Conservation (phyloP, 495 filamentous ascomycete species). For the Xylaria intraflava region DNA sequence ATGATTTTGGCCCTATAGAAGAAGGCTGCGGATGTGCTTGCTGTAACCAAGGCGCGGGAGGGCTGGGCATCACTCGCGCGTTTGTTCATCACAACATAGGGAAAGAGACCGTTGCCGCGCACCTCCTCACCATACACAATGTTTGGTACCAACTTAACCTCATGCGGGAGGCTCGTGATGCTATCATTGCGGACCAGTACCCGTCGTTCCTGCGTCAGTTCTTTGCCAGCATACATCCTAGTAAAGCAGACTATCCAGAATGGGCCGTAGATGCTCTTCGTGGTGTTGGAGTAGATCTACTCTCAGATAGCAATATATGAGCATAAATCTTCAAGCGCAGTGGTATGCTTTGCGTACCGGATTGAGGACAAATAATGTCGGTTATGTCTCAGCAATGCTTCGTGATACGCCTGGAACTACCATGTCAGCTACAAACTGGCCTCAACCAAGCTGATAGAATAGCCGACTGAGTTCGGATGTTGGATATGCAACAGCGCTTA, state of each 20-base stretch:
- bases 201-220: conserved; percentile 72
- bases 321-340: background rate
- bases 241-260: conserved; percentile 60
- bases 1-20: conserved; percentile 79
- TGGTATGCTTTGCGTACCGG: background rate
- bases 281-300: conserved; percentile 78
- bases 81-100: conserved; percentile 86
- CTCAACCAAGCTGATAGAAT: too few species aligned
- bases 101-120: conserved; percentile 93
- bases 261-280: conserved; percentile 84
- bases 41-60: conserved; percentile 63
- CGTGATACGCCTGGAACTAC: too few species aligned
- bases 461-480: too few species aligned
- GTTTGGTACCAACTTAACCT: conserved; percentile 81
- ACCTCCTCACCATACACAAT: conserved; percentile 92
- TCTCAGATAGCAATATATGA: conserved; percentile 15
- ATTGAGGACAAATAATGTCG: background rate
- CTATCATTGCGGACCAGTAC: conserved; percentile 77
- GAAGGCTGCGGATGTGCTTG: conserved; percentile 71
- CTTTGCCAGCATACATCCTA: conserved; percentile 64
- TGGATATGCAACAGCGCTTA: too few species aligned
- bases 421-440: too few species aligned
- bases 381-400: background rate
- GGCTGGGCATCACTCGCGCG: conserved; percentile 78
- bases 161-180: conserved; percentile 66